Percentiles rank a stretch among this genome's conserved stretches.
Conservation (phyloP, 495 filamentous ascomycete species). For the Neurospora africana region DNA sequence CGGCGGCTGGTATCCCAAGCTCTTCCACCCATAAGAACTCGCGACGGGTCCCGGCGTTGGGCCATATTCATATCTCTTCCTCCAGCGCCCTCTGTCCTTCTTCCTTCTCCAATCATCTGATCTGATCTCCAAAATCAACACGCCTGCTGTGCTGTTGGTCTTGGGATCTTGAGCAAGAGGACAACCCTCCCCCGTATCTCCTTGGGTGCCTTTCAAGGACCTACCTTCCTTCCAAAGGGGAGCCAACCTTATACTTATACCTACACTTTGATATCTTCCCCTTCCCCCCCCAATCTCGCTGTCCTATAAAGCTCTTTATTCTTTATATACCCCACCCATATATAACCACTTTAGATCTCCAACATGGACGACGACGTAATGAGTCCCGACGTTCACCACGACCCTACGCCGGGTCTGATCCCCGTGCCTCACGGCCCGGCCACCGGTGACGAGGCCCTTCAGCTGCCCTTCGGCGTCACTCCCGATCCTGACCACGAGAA, state of each 20-base stretch:
- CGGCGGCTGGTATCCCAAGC: background rate
- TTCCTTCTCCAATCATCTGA: background rate
- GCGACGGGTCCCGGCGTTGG: background rate
- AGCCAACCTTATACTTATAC: background rate
- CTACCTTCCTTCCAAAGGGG: constrained; percentile 4
- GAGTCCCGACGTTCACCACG: constrained; percentile 31
- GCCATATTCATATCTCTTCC: background rate
- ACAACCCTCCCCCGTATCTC: background rate
- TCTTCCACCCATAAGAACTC: background rate
- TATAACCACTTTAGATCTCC: background rate
- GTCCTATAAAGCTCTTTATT: background rate
- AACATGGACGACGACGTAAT: constrained; percentile 22
- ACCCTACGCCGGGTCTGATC: constrained; percentile 30
- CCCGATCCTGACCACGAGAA: constrained; percentile 42
- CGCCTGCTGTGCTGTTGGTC: constrained; percentile 1
- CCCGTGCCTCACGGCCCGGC: constrained; percentile 40
- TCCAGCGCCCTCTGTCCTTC: background rate
- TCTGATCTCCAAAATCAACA: background rate
- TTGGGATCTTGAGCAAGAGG: background rate
- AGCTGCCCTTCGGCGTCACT: constrained; percentile 31
- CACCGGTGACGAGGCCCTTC: constrained; percentile 26
- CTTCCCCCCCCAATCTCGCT: too few species aligned
- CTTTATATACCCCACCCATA: constrained; percentile 4
- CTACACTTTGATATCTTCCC: background rate
- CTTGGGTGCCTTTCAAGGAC: background rate